These are phyloP conservation scores for Venturia nashicola DNA, from an alignment of 2,329 filamentous ascomycete species.

Conservation along the genomic window DNA sequence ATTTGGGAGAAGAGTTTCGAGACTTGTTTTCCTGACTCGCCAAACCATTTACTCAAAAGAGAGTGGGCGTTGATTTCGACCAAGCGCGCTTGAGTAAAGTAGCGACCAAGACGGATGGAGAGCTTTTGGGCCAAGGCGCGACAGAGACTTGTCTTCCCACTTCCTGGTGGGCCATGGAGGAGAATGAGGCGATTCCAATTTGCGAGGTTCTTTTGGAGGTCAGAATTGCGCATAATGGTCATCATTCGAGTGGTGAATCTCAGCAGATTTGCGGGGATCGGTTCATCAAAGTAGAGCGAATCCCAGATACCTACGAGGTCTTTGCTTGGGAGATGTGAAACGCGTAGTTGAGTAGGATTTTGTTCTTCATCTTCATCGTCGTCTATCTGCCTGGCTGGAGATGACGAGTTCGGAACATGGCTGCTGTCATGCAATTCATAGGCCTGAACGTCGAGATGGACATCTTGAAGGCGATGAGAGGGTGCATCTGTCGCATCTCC, in stretches of 20 bases:
- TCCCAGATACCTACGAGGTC: slow-evolving; percentile 31
- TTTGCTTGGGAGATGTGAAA: slow-evolving; percentile 26
- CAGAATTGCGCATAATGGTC: slow-evolving; percentile 19
- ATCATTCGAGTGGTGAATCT: slow-evolving; percentile 28
- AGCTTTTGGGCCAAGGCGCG: slow-evolving; percentile 39
- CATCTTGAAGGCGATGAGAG: slow-evolving; percentile 20
- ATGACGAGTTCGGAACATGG: slow-evolving; percentile 14
- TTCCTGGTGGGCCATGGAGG: slow-evolving; percentile 31
- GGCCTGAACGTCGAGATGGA: slow-evolving; percentile 30
- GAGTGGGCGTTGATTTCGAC: slow-evolving; percentile 34
- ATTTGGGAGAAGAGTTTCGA: slow-evolving; percentile 31
- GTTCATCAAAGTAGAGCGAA: slow-evolving; percentile 30
- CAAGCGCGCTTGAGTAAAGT: slow-evolving; percentile 25
- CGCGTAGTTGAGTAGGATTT: slow-evolving; percentile 19
- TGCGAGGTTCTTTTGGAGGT: slow-evolving; percentile 25
- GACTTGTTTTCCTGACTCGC: slow-evolving; percentile 34
- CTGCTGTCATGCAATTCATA: slow-evolving; percentile 24
- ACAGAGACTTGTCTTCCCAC: slow-evolving; percentile 32
- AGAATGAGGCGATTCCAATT: slow-evolving; percentile 34
- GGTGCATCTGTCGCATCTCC: slow-evolving; percentile 14
- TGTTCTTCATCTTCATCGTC: slow-evolving; percentile 17
- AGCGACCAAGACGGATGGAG: slow-evolving; percentile 29
- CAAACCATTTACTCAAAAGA: slow-evolving; percentile 35
- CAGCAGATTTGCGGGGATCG: slow-evolving; percentile 29
- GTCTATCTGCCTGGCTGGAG: slow-evolving; percentile 12